These are phyloP conservation scores for Artemisia tridentata DNA, from an alignment of 129 eudicot genomes.

Conservation along the genomic window DNA sequence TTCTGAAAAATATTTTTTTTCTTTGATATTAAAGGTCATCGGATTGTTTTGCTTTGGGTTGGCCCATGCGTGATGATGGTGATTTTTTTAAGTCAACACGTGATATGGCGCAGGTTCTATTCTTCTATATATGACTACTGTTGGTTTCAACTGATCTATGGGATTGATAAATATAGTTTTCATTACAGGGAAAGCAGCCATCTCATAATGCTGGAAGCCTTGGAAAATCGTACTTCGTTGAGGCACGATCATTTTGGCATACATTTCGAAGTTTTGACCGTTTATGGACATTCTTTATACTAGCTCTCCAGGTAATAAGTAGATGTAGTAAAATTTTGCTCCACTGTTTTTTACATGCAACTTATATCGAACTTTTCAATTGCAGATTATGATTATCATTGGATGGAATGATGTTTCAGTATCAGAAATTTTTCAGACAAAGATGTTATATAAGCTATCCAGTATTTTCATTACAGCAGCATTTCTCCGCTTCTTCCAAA, in stretches of 20 bases:
- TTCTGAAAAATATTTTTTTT: conserved; percentile 16
- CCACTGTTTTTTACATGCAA: conserved; percentile 15
- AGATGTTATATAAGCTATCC: conserved; percentile 59
- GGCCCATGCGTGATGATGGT: conserved; percentile 99
- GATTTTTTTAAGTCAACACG: conserved; percentile 82
- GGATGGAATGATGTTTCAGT: conserved; percentile 70
- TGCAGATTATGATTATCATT: conserved; percentile 79
- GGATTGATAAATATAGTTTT: conserved; percentile 13
- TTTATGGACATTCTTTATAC: conserved; percentile 82
- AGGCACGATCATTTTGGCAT: conserved; percentile 91
- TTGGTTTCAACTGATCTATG: conserved; percentile 6
- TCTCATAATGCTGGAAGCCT: conserved; percentile 44
- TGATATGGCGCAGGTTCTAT: conserved; percentile 44
- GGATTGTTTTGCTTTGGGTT: conserved; percentile 91
- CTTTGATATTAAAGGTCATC: conserved; percentile 54
- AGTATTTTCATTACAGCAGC: conserved; percentile 96
- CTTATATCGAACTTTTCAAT: conserved; percentile 22
- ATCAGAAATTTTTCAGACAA: conserved; percentile 47
- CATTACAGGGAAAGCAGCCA: conserved; percentile 59
- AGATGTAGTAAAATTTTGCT: conserved; percentile 5
- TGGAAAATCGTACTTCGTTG: conserved; percentile 83
- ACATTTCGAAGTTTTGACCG: conserved; percentile 92
- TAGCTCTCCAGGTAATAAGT: conserved; percentile 70
- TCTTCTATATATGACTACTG: conserved; percentile 12
- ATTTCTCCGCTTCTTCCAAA: conserved; percentile 83